Base-by-base conservation (phyloP, 1,284 basidiomycete species). In the Taiwanofungus camphoratus region DNA sequence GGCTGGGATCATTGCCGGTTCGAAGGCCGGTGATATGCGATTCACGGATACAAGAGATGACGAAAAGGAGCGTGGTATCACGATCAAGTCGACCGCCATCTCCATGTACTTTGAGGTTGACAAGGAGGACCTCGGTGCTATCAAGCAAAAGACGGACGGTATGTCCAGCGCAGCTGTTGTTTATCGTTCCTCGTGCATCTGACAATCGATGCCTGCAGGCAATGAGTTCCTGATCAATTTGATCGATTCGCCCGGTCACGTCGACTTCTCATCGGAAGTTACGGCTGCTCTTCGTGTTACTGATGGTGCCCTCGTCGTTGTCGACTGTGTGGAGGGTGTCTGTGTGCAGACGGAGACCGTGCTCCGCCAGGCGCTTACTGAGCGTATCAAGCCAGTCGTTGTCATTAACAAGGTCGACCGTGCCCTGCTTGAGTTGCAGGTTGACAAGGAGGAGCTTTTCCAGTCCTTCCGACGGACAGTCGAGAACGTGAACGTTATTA, bases 331-430 rank as follows among this genome's bases (percentile, higher is more conserved):
- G 64, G 96, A 99, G 69, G 96, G 96, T 79, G 96, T 99, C 64
- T 99, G 96, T 70, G 96, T 99, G 43, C 96, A 99, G 74, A 99
- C 96, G 65, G 96, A 99, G 77, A 99, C 96, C 36, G 96, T 99
- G 52, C 82, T 99, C 49, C 93, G 96, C 62, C 96, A 99, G 68
- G 91, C 96, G 48, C 82, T 99, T 44, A 82, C 84, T 48, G 96
- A 99, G 76, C 93, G 96, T 71, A 98, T 99, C 77, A 99, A 97
- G 77, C 96, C 96, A 58, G 95, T 99, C 62, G 85, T 98, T 62
- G 86, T 97, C 74, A 94, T 99, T 76, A 99, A 99, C 87, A 99
- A 99, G 81, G 94, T 99, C 63, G 96, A 99, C 74, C 95, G 96
- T 68, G 96, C 96, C 49, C 83, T 99, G 42, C 91, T 99, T 60